Evolutionary conservation across 768 basidiomycete species (phyloP), one percentile per base, ranked within the genome.

Genomic region (Mycena crocata): DNA sequence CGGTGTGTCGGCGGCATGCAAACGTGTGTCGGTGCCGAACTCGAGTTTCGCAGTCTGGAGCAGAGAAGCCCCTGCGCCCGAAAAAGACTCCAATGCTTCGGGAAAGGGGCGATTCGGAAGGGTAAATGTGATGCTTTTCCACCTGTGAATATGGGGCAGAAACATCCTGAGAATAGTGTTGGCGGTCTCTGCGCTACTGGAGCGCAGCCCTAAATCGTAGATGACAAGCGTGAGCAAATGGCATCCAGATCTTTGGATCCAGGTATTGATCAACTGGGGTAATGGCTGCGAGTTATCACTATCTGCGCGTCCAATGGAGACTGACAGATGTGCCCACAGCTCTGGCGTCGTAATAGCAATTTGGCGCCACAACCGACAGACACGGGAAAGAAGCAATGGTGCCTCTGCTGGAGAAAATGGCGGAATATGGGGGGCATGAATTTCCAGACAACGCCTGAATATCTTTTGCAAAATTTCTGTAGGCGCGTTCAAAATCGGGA

Each of bases 391-490:
- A n/a, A 67, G 66, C 15, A 67, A 5, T n/a, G 60, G 60, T 13
- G 60, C 66, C 60, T 67, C 66, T 28, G 56, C 12, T 13, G 66
- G 37, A 3, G 42, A 52, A 56, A 67, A 62, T 1, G 66, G 66
- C 28, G 57, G 54, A 19, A 42, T 10, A 28, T 57, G 54, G 17
- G 66, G 60, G 40, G 15, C 34, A 10, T 17, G 34, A 17, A 39
- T 34, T 14, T 67, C 55, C 30, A 62, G n/a, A 57, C 66, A 67
- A 6, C 26, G 3, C 54, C 31, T 57, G 49, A 67, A 67, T 28
- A 67, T 62, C 12, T 67, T n/a, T 28, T 46, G 66, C 24, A 67
- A 24, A 40, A 67, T 62, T 44, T 62, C 66, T 26, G 49, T 23
- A 6, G 48, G 45, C 12, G 40, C 23, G 23, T 28, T 55, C 14